Conservation (phyloP, 163 green algal genomes). For the Coccomyxa subellipsoidea region DNA sequence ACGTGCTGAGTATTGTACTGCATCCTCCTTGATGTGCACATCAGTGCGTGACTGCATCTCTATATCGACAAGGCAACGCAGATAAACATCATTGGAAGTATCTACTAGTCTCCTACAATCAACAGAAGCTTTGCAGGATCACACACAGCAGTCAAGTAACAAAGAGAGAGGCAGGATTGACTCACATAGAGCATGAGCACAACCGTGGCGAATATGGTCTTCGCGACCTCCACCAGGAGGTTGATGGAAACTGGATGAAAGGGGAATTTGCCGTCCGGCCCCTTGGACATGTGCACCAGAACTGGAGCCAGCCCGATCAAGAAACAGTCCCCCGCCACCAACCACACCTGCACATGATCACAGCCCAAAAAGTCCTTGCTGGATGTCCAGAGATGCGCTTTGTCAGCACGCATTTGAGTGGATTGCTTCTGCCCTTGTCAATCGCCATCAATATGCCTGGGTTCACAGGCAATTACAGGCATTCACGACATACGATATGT, state of each 20-base stretch:
- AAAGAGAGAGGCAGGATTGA: background rate
- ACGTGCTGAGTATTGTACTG: no score
- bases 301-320: slow-evolving; percentile 79
- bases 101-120: no score
- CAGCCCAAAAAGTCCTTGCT: background rate
- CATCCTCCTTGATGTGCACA: no score
- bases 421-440: background rate
- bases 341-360: background rate
- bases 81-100: no score
- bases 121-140: no score
- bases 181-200: slow-evolving; percentile 67
- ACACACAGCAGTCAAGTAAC: background rate
- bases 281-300: slow-evolving; percentile 92
- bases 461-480: background rate
- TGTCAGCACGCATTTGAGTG: background rate
- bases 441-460: background rate
- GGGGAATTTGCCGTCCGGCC: slow-evolving; percentile 73
- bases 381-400: background rate
- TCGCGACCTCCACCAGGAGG: slow-evolving; percentile 84
- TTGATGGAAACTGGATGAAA: slow-evolving; percentile 86
- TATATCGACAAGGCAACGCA: no score
- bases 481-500: no score
- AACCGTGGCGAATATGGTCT: slow-evolving; percentile 78
- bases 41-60: no score
- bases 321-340: slow-evolving; percentile 11